Base-by-base conservation (phyloP, 1,284 basidiomycete species). In the Veloboletus limbatus region DNA sequence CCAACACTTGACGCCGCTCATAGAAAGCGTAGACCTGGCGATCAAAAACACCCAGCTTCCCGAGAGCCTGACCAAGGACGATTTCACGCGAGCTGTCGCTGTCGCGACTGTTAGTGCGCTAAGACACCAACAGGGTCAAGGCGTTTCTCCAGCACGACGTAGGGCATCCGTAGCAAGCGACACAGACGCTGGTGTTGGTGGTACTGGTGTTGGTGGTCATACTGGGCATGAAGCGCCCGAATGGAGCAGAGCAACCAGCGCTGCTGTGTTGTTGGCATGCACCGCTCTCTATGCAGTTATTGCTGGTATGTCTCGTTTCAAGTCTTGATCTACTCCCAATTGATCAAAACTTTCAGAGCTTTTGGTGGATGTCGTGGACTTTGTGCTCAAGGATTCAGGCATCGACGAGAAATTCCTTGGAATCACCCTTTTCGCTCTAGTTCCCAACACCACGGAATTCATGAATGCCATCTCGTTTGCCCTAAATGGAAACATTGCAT, bases 391-490 rank as follows among this genome's bases (percentile, higher is more conserved):
- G 53, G 93, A 86, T n/a, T 93, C 92, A 0, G 92, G 92, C 0
- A 90, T 99, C 30, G 92, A 97, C 53, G 96, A 99, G 65, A 99
- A 99, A 66, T 96, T 99, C 74, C 77, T 99, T 25, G 97, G 97
- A 36, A 79, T 99, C 47, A 98, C 95, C 0, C 77, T 99, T 8
- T 99, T 99, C 60, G 96, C 97, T 2, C 79, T 99, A 26, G 95
- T 99, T 0, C 97, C 97, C 9, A 99, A 99, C 67, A 97, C 95
- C 14, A 99, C 97, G 17, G 97, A 99, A 70, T 99, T 99, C 67
- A 98, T 99, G 96, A 99, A 99, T 65, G 97, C 97, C 45, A 97
- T 99, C 62, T 96, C 93, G n/a, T 99, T 99, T 62, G 96, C 97
- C 14, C 72, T 99, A 57, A 91, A 97, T 60, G 96, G 91, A 13